Evolutionary conservation across 768 basidiomycete genomes (phyloP).

Genomic region (Dioszegia crocea): DNA sequence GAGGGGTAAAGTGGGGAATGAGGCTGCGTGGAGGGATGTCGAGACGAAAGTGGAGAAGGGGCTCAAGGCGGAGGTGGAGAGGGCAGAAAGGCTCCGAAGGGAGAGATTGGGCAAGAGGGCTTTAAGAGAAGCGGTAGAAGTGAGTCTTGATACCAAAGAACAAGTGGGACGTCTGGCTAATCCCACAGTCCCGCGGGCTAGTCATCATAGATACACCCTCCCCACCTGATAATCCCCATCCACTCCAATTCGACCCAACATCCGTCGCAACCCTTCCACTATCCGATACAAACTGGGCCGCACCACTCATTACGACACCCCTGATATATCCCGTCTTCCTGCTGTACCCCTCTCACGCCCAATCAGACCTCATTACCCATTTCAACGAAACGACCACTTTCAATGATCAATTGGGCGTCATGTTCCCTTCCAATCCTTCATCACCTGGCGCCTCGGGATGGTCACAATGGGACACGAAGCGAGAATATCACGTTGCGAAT

Average conservation of each 20-base stretch:
- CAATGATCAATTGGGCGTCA: slow-evolving; percentile 62
- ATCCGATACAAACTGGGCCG: slow-evolving; percentile 54
- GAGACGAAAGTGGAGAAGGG: slow-evolving; percentile 44
- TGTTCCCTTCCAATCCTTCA: slow-evolving; percentile 61
- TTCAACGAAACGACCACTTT: slow-evolving; percentile 85
- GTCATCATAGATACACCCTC: slow-evolving; percentile 35
- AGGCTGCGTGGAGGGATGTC: slow-evolving; percentile 57
- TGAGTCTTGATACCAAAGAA: slow-evolving; percentile 48
- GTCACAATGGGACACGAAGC: slow-evolving; percentile 71
- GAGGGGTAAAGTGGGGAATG: slow-evolving; percentile 42
- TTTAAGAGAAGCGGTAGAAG: slow-evolving; percentile 63
- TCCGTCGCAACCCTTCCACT: slow-evolving; percentile 22
- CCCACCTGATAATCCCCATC: slow-evolving; percentile 50
- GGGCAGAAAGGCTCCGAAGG: slow-evolving; percentile 52
- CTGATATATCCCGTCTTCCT: slow-evolving; percentile 81
- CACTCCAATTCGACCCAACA: slow-evolving; percentile 42
- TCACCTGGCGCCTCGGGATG: slow-evolving; percentile 23
- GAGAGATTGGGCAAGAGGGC: slow-evolving; percentile 54
- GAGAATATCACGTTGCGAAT: slow-evolving; percentile 62
- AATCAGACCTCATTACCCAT: slow-evolving; percentile 79
- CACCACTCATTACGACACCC: slow-evolving; percentile 56
- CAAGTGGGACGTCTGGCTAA: background rate
- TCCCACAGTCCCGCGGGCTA: slow-evolving; percentile 63
- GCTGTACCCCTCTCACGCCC: slow-evolving; percentile 83
- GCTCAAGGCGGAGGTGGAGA: slow-evolving; percentile 22